These are phyloP conservation scores for Terfezia boudieri DNA, from an alignment of 495 filamentous ascomycete genomes.

Conservation along the genomic window DNA sequence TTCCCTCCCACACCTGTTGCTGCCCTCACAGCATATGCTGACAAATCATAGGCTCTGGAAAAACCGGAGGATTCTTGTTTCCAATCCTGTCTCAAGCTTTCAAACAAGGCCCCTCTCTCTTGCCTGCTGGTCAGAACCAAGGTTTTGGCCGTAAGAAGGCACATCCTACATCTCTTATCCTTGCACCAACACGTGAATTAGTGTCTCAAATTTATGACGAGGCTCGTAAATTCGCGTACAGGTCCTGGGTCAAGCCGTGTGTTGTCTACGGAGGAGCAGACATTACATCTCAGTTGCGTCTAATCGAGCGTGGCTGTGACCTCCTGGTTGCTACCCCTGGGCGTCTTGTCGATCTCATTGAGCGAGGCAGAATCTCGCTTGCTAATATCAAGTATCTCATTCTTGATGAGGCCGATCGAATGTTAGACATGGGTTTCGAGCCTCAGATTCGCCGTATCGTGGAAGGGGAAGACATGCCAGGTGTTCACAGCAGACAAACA, in stretches of 20 bases:
- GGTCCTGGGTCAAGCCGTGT: conserved; percentile 94
- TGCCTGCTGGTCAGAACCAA: conserved; percentile 38
- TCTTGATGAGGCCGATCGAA: conserved; percentile 96
- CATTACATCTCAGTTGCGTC: conserved; percentile 85
- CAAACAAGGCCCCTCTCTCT: conserved; percentile 58
- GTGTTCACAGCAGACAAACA: conserved; percentile 64
- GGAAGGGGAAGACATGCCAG: conserved; percentile 92
- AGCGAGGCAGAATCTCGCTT: conserved; percentile 92
- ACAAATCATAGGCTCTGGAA: conserved; percentile 41
- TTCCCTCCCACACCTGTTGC: neutral
- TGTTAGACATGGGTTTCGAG: conserved; percentile 99
- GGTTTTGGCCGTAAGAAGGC: conserved; percentile 76
- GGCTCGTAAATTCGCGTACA: conserved; percentile 92
- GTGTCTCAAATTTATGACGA: conserved; percentile 98
- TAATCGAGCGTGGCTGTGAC: conserved; percentile 95
- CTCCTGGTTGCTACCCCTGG: conserved; percentile 91
- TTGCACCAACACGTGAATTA: conserved; percentile 91
- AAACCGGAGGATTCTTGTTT: conserved; percentile 98
- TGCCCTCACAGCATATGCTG: neutral
- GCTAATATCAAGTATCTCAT: conserved; percentile 97
- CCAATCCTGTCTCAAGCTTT: conserved; percentile 93
- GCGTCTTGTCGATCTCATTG: conserved; percentile 90
- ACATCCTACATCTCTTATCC: conserved; percentile 81
- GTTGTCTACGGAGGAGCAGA: conserved; percentile 98
- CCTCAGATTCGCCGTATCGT: conserved; percentile 97